Base-by-base conservation (phyloP, 352 stramenopile genomes). In the Globisporangium lucens region DNA sequence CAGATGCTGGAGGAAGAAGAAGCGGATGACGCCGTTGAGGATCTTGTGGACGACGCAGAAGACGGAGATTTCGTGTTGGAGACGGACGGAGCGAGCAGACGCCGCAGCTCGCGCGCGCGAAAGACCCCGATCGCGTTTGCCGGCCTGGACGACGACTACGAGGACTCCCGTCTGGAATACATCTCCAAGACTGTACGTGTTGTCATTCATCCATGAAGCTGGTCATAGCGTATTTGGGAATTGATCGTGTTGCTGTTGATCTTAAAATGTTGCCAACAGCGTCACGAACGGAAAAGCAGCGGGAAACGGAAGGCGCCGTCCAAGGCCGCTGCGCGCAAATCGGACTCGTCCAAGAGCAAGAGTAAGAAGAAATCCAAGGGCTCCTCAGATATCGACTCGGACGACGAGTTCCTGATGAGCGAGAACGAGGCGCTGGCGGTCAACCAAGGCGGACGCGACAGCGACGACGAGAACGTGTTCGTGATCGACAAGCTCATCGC, bases 401-500 rank as follows among this genome's bases (percentile, higher is more conserved):
- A 70, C 1, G 66, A 77, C 41, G 70, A 73, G 36, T 81, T 68
- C 56, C 46, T 75, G 15, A 67, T 67, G 56, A 65, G 58, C 15
- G 58, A 66, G 20, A 55, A 46, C 9, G 56, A 70, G 13, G 22
- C 35, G 8, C 4, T 36, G 15, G 27, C 30, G 15, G 2, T 20
- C 12, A 30, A 27, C 20, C 30, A 30, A 49, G 53, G 36, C n/a
- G 35, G 30, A 17, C 27, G 29, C 22, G 60, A 62, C 38, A 70
- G 52, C 36, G 69, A 75, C 24, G 78, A 86, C 29, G 80, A 89
- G n/a, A 88, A 91, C 56, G 74, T 68, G 24, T 95, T 94, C 68
- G 75, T 94, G 46, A 90, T 96, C 61, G 89, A 91, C 72, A 96
- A 96, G 64, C 56, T 96, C 2, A 64, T 96, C 33, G 89, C 81